Evolutionary conservation across 768 basidiomycete genomes (phyloP), one percentile per base, ranked within the genome.

Genomic region (Pisolithus microcarpus): DNA sequence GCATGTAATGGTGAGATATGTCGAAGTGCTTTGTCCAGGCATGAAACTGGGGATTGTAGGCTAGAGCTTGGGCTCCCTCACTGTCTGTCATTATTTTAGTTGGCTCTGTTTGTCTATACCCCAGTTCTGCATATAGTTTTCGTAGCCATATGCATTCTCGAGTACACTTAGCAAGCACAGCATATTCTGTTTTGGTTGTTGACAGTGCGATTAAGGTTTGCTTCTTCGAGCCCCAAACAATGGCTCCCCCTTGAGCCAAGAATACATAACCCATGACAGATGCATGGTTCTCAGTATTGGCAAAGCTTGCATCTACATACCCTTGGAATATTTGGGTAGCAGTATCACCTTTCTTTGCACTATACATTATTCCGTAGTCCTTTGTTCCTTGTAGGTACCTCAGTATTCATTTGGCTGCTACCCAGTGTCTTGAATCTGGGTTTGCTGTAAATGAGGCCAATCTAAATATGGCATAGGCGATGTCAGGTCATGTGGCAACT

Each of bases 71-170:
- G 16, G 67, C 65, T 2, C 43, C 48, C 11, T 47, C 51, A 63
- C 60, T 62, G 7, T 61, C 51, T 46, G 63, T 8, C 40, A 57
- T 18, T 19, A 57, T 1, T 43, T 68, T 15, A 47, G 56, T 46
- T 1, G 46, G 40, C 63, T 7, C 24, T 30, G 3, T 53, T 64
- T 38, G 52, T 42, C 4, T 44, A 54, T 43, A 63, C 64, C 59
- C 55, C 23, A 43, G 59, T 71, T 24, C 74, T 60, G 44, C 19
- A 5, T 5, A 69, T 16, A 73, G 71, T 61, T 59, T 71, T 7
- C 53, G 48, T 0, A 56, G 61, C 39, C 59, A 62, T 0, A 62
- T 60, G 1, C 37, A 48, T 1, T 56, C 39, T 4, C 13, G 9
- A 0, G 15, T 18, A 4, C 56, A 53, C 1, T 46, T 36, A 0